phyloP scores from a whole-genome alignment of 345 rosid genomes.

The Odontarrhena argentea region DNA sequence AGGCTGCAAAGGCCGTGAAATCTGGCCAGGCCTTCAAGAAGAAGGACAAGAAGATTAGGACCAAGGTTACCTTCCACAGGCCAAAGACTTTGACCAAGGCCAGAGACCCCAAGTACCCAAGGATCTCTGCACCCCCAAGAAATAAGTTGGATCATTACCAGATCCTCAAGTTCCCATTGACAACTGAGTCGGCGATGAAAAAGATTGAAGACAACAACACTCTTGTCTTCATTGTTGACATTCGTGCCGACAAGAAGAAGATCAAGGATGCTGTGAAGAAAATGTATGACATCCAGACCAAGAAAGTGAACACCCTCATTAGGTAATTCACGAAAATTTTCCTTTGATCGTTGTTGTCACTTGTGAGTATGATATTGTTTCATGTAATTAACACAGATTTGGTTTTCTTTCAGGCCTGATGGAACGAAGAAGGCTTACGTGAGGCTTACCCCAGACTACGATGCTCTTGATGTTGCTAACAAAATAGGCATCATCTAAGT shows the following conservation, averaged over 20 bases:
- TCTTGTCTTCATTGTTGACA: conserved; percentile 91
- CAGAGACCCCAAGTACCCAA: conserved; percentile 76
- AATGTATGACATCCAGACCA: conserved; percentile 92
- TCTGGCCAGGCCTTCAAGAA: conserved; percentile 80
- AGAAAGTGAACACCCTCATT: conserved; percentile 93
- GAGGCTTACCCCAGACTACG: conserved; percentile 69
- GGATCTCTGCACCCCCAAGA: conserved; percentile 82
- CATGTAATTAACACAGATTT: background rate
- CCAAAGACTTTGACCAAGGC: conserved; percentile 87
- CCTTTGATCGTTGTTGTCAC: background rate
- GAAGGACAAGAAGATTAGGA: conserved; percentile 76
- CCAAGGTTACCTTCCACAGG: conserved; percentile 87
- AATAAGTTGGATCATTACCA: conserved; percentile 92
- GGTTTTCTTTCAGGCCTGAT: conserved; percentile 57
- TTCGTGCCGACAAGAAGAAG: conserved; percentile 92
- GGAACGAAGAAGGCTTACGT: conserved; percentile 79
- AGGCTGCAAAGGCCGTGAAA: conserved; percentile 84
- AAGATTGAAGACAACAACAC: conserved; percentile 97
- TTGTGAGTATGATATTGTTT: background rate
- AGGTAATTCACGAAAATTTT: conserved; percentile 45
- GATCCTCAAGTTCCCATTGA: conserved; percentile 88
- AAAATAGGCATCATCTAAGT: conserved; percentile 78
- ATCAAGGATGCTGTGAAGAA: conserved; percentile 91
- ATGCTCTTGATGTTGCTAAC: conserved; percentile 76
- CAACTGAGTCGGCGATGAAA: conserved; percentile 93